Base-by-base conservation (phyloP, 768 basidiomycete genomes). In the Hemileccinum rubropunctum region DNA sequence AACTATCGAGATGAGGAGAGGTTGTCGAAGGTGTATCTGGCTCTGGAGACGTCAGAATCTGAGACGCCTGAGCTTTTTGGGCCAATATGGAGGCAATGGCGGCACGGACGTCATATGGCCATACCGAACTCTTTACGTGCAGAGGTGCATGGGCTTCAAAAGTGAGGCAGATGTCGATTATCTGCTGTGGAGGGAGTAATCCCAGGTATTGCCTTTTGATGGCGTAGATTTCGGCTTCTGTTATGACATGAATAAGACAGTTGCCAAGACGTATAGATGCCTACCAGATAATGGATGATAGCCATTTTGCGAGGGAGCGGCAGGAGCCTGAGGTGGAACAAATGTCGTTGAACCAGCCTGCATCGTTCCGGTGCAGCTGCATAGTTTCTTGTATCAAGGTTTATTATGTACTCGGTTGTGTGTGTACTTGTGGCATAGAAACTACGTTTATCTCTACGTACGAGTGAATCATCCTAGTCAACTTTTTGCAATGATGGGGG, bases 131-230 rank as follows among this genome's bases (percentile, higher is more conserved):
- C 66, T 80, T 83, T 45, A 86, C 63, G 53, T 84, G 83, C 34
- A 76, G 70, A 12, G 86, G 82, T 13, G 83, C 81, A 72, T 89
- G 78, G 9, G 80, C 64, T 58, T 90, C 85, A 59, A 87, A 83
- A 33, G 77, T 75, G 52, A 91, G 74, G 63, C 86, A 90, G 59
- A 91, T 81, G 58, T 89, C 88, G 62, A 91, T 87, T 61, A 91
- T 77, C 69, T 90, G 86, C 39, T 79, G 76, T 18, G 77, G 80
- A 20, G 82, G 77, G 8, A 91, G 75, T 18, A 88, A 75, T 20
- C 76, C 74, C 37, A 91, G 74, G 71, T 91, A 91, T 53, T 80
- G 78, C 56, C 80, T 78, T 65, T 88, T 89, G 69, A 85, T 80
- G 44, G 81, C 75, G 64, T 82, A 76, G 62, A 64, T 64, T 56